Evolutionary conservation across 2,329 filamentous ascomycete genomes (phyloP).

Genomic region (Sporothrix humicola): DNA sequence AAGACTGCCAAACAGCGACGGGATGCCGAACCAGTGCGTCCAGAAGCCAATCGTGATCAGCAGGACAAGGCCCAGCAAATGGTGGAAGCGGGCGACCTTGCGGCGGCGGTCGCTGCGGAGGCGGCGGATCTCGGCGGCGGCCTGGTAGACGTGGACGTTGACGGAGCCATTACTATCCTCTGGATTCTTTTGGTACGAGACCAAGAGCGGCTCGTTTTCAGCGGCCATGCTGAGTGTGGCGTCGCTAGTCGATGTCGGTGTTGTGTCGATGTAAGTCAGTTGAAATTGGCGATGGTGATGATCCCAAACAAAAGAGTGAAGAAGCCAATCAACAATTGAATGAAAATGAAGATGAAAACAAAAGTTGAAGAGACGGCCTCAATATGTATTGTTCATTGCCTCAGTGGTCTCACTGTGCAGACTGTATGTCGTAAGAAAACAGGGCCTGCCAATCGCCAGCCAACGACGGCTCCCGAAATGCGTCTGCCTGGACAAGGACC

Average conservation of each 20-base stretch:
- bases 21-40: constrained; percentile 6
- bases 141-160: neutral
- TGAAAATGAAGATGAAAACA: neutral
- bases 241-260: neutral
- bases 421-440: neutral
- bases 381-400: neutral
- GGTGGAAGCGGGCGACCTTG: constrained; percentile 11
- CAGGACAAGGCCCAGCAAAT: neutral
- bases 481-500: constrained; percentile 29
- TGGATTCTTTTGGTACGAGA: neutral
- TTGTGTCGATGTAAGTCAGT: neutral
- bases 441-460: constrained; percentile 16
- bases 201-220: constrained; percentile 24
- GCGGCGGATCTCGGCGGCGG: constrained; percentile 17
- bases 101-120: constrained; percentile 1
- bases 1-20: neutral
- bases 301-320: neutral
- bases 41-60: neutral
- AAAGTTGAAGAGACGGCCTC: neutral
- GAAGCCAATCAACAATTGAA: neutral
- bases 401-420: neutral
- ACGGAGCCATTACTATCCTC: neutral
- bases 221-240: constrained; percentile 4
- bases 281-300: neutral
- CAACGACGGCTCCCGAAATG: constrained; percentile 31